These are phyloP conservation scores for Dipteronia dyeriana DNA, from an alignment of 345 rosid genomes.

Conservation along the genomic window DNA sequence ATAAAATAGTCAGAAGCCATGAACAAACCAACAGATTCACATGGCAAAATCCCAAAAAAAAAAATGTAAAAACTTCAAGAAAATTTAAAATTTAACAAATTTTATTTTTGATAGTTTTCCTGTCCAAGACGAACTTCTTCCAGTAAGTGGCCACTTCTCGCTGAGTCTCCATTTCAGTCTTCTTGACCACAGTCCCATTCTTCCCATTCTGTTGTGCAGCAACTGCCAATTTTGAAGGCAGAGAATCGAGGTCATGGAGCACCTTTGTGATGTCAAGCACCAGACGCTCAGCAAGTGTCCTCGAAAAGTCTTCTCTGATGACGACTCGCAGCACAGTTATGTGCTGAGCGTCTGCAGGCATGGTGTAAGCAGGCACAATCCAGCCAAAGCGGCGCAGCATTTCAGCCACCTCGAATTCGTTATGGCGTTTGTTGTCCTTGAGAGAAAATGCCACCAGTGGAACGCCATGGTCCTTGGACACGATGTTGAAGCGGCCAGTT, in stretches of 20 bases:
- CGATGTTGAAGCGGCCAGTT: too few species aligned
- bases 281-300: conserved; percentile 85
- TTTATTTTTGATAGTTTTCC: conserved; percentile 54
- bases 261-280: conserved; percentile 78
- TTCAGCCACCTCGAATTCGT: too few species aligned
- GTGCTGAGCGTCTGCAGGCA: conserved; percentile 88
- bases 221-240: conserved; percentile 52
- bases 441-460: too few species aligned
- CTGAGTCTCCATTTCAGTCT: conserved; percentile 60
- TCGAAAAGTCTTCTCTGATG: conserved; percentile 86
- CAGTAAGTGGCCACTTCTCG: conserved; percentile 69
- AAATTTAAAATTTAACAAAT: conserved; percentile 33
- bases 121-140: conserved; percentile 66
- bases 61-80: too few species aligned
- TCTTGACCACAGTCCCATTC: conserved; percentile 47
- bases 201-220: conserved; percentile 20
- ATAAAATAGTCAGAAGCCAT: neutral
- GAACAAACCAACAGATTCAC: neutral
- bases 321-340: conserved; percentile 91
- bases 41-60: neutral
- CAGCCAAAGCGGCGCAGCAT: too few species aligned
- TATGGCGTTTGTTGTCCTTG: too few species aligned
- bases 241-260: conserved; percentile 64
- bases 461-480: too few species aligned
- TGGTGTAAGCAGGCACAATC: too few species aligned